Conservation (phyloP, 139 green algal species). For the Picochlorum sp. region DNA sequence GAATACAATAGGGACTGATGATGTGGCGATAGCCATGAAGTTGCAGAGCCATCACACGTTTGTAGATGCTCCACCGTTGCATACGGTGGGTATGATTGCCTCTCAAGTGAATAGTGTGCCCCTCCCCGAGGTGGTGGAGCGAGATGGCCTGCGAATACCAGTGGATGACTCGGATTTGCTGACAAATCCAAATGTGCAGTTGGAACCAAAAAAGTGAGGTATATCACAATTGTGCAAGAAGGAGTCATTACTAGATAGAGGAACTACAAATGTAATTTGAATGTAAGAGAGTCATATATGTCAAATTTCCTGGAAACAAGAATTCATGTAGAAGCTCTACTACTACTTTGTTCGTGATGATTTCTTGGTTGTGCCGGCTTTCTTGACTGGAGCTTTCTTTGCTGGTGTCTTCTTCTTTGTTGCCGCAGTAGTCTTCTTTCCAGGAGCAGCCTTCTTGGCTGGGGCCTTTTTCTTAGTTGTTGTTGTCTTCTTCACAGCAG, state of each 20-base stretch:
- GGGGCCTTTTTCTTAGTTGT: conserved; percentile 19
- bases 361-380: conserved; percentile 2
- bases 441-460: conserved; percentile 35
- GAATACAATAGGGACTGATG: conserved; percentile 41
- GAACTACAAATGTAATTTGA: too few relatives aligned
- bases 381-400: conserved; percentile 3
- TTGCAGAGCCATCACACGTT: conserved; percentile 27
- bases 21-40: conserved; percentile 61
- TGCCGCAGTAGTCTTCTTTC: conserved; percentile 27
- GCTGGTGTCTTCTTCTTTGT: conserved; percentile 32
- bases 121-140: conserved; percentile 30
- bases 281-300: too few relatives aligned
- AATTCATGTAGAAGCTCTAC: too few relatives aligned
- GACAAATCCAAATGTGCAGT: conserved; percentile 29
- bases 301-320: too few relatives aligned
- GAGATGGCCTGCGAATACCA: conserved; percentile 29
- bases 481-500: background rate
- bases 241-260: too few relatives aligned
- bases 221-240: too few relatives aligned
- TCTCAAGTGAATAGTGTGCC: conserved; percentile 29
- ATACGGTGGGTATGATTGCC: conserved; percentile 11
- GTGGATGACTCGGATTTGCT: conserved; percentile 33
- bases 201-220: conserved; percentile 1
- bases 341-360: background rate
- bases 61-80: conserved; percentile 34